Evolutionary conservation across 2,329 filamentous ascomycete genomes (phyloP), one percentile per base, ranked within the genome.

Genomic region (Gyromitra esculenta): DNA sequence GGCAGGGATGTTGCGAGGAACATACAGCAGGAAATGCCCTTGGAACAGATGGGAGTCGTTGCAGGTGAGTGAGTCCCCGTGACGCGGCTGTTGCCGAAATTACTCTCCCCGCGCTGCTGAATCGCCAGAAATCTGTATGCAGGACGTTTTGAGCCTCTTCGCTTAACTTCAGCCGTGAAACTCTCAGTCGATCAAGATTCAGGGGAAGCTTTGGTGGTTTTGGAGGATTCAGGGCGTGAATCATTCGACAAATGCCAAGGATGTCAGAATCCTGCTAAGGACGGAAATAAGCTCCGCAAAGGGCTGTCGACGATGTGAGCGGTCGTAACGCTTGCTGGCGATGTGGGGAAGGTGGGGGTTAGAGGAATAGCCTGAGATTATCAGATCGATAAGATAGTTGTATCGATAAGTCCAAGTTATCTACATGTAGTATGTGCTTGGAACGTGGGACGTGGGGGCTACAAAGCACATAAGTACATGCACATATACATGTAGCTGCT

Each of bases 331-430:
- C 25, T 45, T 57, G 35, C 21, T 45, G 54, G n/a, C 7, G 37
- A 4, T 25, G 50, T 31, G 48, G 64, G 64, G 37, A 50, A 43
- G 21, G 48, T 11, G 64, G 65, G 65, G 65, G 39, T n/a, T 39
- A 31, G 8, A 56, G 25, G 2, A 9, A n/a, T 1, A 5, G 8
- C 21, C 43, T 1, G n/a, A 39, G 43, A 66, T 63, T 64, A 18
- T 66, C 60, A 54, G 63, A 66, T 66, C 21, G 39, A 72, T 72
- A 72, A 65, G 48, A 64, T 72, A 68, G 2, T 31, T 15, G 25
- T 68, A 54, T 62, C 18, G 21, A 71, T 63, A 18, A 31, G 31
- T 64, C 25, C 25, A 2, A 31, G 25, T 4, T 31, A 31, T 4
- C 25, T 31, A 31, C 25, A 31, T 31, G 25, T 4, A 31, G 25